These are phyloP conservation scores for Phoenix roebelenii DNA, from an alignment of 176 grass and related monocot genomes.

Conservation along the genomic window DNA sequence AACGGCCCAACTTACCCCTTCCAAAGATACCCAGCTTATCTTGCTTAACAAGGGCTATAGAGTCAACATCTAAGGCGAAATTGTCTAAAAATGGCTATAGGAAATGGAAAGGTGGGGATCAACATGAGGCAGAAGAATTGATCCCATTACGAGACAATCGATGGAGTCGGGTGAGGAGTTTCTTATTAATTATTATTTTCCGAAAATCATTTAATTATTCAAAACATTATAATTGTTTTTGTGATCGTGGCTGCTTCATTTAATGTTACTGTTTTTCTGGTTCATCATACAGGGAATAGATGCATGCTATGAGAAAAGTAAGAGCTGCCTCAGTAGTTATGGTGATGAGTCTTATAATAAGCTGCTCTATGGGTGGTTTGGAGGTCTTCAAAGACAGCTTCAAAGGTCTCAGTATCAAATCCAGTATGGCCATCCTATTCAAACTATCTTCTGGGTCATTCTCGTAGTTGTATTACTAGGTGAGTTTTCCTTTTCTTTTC, in stretches of 20 bases:
- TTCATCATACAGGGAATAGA: conserved; percentile 29
- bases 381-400: conserved; percentile 49
- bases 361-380: conserved; percentile 64
- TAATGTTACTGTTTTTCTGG: background rate
- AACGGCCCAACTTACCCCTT: background rate
- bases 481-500: conserved; percentile 24
- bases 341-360: conserved; percentile 47
- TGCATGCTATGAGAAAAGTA: conserved; percentile 55
- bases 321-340: conserved; percentile 46
- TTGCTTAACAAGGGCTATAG: conserved; percentile 8
- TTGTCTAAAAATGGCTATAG: conserved; percentile 15
- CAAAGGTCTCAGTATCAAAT: conserved; percentile 73
- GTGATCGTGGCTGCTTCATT: conserved; percentile 1
- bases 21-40: conserved; percentile 5
- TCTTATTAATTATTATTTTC: background rate
- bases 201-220: no score
- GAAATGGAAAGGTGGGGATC: conserved; percentile 13
- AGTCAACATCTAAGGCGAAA: conserved; percentile 7
- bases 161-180: conserved; percentile 39
- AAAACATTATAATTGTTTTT: no score
- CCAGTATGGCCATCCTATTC: conserved; percentile 42
- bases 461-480: conserved; percentile 35
- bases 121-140: conserved; percentile 1
- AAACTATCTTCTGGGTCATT: conserved; percentile 24
- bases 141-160: conserved; percentile 23